Conservation (phyloP, 106 monocot genomes). For the Dendrobium chrysotoxum region DNA sequence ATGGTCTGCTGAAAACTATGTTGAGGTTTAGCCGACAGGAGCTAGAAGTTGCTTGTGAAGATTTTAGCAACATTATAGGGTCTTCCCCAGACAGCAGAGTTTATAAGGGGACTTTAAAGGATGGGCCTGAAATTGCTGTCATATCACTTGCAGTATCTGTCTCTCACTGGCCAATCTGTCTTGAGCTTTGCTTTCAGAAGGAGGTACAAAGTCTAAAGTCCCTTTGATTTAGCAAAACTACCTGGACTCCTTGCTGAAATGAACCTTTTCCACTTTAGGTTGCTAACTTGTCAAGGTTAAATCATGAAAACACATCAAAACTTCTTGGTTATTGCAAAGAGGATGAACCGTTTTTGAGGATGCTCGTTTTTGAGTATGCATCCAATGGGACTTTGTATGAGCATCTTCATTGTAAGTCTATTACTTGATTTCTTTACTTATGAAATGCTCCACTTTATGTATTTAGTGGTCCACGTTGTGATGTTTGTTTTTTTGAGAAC, state of each 20-base stretch:
- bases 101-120: constrained; percentile 83
- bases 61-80: constrained; percentile 96
- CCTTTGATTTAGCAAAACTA: background rate
- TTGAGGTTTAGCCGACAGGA: constrained; percentile 51
- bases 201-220: constrained; percentile 37
- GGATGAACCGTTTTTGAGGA: constrained; percentile 76
- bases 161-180: constrained; percentile 58
- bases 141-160: constrained; percentile 57
- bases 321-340: constrained; percentile 82
- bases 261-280: constrained; percentile 38
- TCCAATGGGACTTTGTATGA: constrained; percentile 94
- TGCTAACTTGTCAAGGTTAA: constrained; percentile 57
- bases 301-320: constrained; percentile 70
- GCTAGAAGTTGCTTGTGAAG: constrained; percentile 91
- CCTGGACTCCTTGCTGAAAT: background rate
- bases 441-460: background rate
- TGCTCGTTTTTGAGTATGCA: constrained; percentile 91
- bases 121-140: constrained; percentile 88
- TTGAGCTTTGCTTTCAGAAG: constrained; percentile 71
- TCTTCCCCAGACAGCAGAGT: constrained; percentile 64
- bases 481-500: background rate
- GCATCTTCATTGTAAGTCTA: constrained; percentile 76
- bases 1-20: constrained; percentile 54
- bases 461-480: background rate
- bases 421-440: background rate